These are phyloP conservation scores for Fomitopsis serialis DNA, from an alignment of 768 basidiomycete genomes.

Conservation along the genomic window DNA sequence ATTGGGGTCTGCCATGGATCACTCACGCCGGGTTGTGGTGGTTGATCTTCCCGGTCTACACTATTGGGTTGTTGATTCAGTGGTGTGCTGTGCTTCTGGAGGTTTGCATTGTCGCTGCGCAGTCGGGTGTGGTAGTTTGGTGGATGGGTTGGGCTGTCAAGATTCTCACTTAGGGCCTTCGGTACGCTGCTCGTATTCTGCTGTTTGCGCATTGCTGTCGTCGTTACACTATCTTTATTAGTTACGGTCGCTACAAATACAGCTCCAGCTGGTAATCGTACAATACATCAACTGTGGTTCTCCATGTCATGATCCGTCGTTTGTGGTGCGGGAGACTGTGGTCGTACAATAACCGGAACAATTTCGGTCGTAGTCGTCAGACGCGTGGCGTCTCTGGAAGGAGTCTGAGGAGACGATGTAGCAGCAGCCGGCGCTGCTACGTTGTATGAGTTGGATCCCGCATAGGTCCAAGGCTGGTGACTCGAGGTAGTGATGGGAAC, in stretches of 20 bases:
- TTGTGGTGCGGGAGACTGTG: not conserved
- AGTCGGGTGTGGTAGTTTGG: conserved; percentile 60
- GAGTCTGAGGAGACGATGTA: not conserved
- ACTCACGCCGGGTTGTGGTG: conserved; percentile 58
- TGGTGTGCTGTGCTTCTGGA: conserved; percentile 65
- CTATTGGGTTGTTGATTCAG: conserved; percentile 57
- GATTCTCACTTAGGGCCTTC: conserved; percentile 30
- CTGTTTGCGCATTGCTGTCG: conserved; percentile 4
- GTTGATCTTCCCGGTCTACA: conserved; percentile 58
- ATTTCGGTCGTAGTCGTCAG: not conserved
- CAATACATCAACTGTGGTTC: not conserved
- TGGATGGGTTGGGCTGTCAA: conserved; percentile 72
- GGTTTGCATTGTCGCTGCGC: conserved; percentile 47
- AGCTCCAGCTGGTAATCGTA: not conserved
- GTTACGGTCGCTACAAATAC: not conserved
- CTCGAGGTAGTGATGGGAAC: no score
- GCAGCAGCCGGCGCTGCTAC: not conserved
- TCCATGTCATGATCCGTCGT: not conserved
- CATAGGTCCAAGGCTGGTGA: no score
- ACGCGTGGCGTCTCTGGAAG: not conserved
- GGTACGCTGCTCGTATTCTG: not conserved
- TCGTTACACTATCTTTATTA: conserved; percentile 10
- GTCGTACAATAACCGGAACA: conserved; percentile 4
- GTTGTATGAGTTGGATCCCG: not conserved
- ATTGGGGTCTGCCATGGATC: conserved; percentile 55